Evolutionary conservation across 495 filamentous ascomycete genomes (phyloP).

Genomic region (Trichoderma asperelloides): DNA sequence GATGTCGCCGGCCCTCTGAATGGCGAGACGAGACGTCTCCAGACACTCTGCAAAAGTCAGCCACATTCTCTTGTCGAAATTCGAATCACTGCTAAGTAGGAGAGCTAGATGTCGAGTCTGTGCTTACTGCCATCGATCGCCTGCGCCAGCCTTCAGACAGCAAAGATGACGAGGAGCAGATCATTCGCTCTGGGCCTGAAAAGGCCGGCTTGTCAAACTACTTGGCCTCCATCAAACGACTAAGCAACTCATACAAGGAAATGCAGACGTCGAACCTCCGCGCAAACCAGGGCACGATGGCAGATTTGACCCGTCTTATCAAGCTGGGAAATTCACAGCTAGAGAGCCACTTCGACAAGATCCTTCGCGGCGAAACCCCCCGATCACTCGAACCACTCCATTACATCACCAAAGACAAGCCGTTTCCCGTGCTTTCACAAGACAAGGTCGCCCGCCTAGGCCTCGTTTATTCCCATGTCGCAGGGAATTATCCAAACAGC

Average conservation of each 20-base stretch:
- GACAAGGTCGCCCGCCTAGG: conserved; percentile 41
- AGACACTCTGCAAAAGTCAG: conserved; percentile 69
- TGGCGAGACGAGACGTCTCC: conserved; percentile 82
- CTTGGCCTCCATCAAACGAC: conserved; percentile 77
- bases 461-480: conserved; percentile 42
- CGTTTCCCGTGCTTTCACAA: conserved; percentile 37
- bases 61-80: neutral
- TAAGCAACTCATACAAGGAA: conserved; percentile 69
- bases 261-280: conserved; percentile 80
- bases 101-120: conserved; percentile 64
- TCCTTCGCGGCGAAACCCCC: conserved; percentile 59
- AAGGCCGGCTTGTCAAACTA: conserved; percentile 77
- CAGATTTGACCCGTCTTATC: conserved; percentile 67
- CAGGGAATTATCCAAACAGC: conserved; percentile 19
- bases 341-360: conserved; percentile 69
- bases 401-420: conserved; percentile 79
- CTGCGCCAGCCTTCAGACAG: conserved; percentile 82
- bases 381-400: conserved; percentile 78
- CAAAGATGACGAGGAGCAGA: conserved; percentile 78
- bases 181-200: conserved; percentile 77
- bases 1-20: conserved; percentile 89
- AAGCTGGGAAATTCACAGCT: conserved; percentile 70
- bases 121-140: conserved; percentile 77
- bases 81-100: neutral
- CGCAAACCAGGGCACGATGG: conserved; percentile 82